These are phyloP conservation scores for Hanseniaspora vineae DNA, from an alignment of 805 yeast species.

Conservation along the genomic window DNA sequence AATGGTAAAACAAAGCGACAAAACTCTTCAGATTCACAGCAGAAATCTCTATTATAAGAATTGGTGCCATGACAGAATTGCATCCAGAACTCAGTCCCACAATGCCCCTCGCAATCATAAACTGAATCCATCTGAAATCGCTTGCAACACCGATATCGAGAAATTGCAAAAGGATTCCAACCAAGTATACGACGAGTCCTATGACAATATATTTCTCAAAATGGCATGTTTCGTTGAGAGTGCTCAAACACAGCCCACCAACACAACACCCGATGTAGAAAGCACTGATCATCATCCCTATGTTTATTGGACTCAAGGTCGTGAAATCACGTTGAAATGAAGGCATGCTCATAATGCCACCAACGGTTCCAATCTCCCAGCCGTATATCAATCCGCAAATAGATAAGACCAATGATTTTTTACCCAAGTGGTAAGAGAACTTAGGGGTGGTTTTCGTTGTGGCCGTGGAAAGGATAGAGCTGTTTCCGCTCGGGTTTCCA, in stretches of 20 bases:
- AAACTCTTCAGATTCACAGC: constrained; percentile 56
- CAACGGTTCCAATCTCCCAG: constrained; percentile 64
- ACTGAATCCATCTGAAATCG: constrained; percentile 42
- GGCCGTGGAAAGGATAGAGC: no score
- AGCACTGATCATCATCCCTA: constrained; percentile 38
- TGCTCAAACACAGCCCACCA: constrained; percentile 53
- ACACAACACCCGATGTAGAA: constrained; percentile 61
- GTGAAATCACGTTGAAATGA: constrained; percentile 44
- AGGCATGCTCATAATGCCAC: constrained; percentile 47
- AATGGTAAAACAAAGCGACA: constrained; percentile 49
- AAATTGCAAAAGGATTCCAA: constrained; percentile 48
- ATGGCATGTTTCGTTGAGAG: constrained; percentile 44
- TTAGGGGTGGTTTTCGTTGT: no score
- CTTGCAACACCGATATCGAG: constrained; percentile 23
- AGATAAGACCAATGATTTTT: constrained; percentile 24
- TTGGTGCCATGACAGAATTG: constrained; percentile 56
- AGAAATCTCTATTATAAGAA: constrained; percentile 53
- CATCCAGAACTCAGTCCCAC: constrained; percentile 65
- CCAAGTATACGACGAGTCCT: constrained; percentile 40
- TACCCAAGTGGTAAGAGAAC: not conserved
- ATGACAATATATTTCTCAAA: constrained; percentile 44
- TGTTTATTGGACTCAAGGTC: constrained; percentile 28
- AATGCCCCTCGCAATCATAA: constrained; percentile 47
- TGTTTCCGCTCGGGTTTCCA: no score
- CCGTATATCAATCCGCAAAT: constrained; percentile 66